Conservation (phyloP, 169 alveolate genomes). For the Plasmodium cynomolgi region DNA sequence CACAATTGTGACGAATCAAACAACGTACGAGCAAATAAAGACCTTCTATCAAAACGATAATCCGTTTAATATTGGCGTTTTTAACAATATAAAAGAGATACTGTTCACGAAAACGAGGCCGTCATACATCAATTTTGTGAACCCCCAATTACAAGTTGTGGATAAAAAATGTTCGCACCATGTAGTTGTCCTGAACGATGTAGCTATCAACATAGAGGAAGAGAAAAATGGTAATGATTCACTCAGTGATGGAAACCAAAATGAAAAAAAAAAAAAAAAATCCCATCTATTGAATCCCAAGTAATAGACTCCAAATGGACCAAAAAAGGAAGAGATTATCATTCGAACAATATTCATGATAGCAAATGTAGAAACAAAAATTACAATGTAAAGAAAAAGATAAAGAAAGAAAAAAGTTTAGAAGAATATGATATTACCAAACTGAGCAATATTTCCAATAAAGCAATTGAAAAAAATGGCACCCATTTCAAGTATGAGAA, state of each 20-base stretch:
- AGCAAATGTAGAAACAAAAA: constrained; percentile 10
- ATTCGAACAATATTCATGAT: background rate
- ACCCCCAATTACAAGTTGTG: constrained; percentile 62
- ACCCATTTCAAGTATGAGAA: constrained; percentile 22
- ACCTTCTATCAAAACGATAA: constrained; percentile 80
- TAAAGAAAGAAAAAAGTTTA: constrained; percentile 11
- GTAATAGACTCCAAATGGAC: background rate
- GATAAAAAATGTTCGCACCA: constrained; percentile 54
- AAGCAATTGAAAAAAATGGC: constrained; percentile 42
- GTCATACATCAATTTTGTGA: constrained; percentile 33
- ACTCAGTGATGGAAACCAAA: background rate
- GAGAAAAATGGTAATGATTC: background rate
- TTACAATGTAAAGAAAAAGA: constrained; percentile 29
- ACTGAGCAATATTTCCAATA: constrained; percentile 23
- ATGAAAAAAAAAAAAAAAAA: background rate
- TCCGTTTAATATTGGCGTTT: constrained; percentile 83
- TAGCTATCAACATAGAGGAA: constrained; percentile 10
- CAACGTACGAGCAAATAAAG: constrained; percentile 88
- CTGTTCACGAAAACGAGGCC: constrained; percentile 74
- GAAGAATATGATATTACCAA: constrained; percentile 39
- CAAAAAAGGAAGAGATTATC: constrained; percentile 15
- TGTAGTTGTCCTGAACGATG: constrained; percentile 28
- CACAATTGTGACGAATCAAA: constrained; percentile 83
- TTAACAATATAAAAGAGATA: constrained; percentile 78
- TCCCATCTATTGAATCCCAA: background rate